These are phyloP conservation scores for Heracleum sosnowskyi DNA, from an alignment of 129 eudicot species.

Conservation along the genomic window DNA sequence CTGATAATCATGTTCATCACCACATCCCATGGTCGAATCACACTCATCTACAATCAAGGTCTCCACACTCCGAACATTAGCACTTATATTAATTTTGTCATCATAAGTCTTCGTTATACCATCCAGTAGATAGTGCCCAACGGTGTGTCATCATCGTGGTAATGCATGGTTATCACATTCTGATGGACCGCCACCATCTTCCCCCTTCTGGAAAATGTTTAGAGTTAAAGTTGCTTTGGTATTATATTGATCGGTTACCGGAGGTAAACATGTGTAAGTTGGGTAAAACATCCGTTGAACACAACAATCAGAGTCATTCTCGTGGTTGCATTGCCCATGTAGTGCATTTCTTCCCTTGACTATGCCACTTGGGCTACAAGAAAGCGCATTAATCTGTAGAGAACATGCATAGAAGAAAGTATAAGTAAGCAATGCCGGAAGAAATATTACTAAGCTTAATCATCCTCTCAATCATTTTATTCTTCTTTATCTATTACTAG, in stretches of 20 bases:
- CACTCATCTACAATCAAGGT: not conserved
- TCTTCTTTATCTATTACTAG: too few species aligned
- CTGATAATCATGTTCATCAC: not conserved
- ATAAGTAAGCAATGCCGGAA: too few species aligned
- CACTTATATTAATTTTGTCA: not conserved
- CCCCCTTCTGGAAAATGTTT: not conserved
- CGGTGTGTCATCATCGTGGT: not conserved
- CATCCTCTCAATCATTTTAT: too few species aligned
- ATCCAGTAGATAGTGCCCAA: not conserved
- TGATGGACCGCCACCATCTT: not conserved
- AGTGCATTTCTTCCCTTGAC: not conserved
- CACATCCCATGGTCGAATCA: not conserved
- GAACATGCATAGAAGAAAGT: too few species aligned
- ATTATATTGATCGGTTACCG: not conserved
- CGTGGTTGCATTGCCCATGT: not conserved
- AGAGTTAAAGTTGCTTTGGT: not conserved
- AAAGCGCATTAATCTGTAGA: too few species aligned
- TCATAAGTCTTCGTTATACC: not conserved
- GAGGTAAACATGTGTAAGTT: not conserved
- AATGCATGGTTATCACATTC: not conserved
- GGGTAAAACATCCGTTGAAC: not conserved
- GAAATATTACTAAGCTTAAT: too few species aligned
- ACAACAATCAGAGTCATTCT: not conserved
- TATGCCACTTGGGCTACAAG: not conserved
- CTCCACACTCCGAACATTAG: not conserved